Percentiles rank a stretch among this genome's conserved stretches.
Evolutionary conservation across 2,329 filamentous ascomycete species (phyloP).

Genomic region (Nigrospora sphaerica): DNA sequence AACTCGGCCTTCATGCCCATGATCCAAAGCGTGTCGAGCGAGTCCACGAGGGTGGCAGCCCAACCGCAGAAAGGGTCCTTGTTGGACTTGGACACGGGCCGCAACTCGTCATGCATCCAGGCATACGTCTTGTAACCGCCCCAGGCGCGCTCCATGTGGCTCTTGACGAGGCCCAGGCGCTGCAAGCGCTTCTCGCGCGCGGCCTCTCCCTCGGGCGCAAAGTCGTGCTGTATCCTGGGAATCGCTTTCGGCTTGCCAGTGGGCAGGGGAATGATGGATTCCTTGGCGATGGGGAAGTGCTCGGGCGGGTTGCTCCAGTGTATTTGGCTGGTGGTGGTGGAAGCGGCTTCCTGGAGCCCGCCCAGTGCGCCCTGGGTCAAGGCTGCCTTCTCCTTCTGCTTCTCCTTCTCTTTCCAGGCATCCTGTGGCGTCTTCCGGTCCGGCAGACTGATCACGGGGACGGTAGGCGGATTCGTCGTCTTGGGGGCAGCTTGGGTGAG

Average conservation of each 20-base stretch:
- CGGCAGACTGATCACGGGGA: constrained; percentile 17
- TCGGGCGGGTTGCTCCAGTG: constrained; percentile 73
- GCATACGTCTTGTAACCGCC: constrained; percentile 71
- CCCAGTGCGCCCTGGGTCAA: constrained; percentile 14
- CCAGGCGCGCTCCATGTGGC: constrained; percentile 75
- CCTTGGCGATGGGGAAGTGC: constrained; percentile 66
- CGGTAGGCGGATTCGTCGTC: constrained; percentile 11
- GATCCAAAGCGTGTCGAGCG: constrained; percentile 66
- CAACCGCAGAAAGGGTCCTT: constrained; percentile 81
- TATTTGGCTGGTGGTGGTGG: constrained; percentile 24
- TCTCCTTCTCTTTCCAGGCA: constrained; percentile 10
- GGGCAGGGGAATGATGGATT: constrained; percentile 69
- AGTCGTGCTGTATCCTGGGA: constrained; percentile 69
- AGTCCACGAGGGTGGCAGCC: constrained; percentile 62
- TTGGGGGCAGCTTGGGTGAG: constrained; percentile 16
- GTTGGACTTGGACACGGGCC: constrained; percentile 59
- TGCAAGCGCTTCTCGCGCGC: constrained; percentile 55
- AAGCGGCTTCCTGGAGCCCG: constrained; percentile 13
- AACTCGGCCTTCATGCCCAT: constrained; percentile 64
- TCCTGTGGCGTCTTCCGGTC: constrained; percentile 20
- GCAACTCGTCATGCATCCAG: constrained; percentile 81
- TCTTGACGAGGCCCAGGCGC: constrained; percentile 61
- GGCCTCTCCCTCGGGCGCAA: constrained; percentile 56
- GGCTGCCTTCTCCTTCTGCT: constrained; percentile 9
- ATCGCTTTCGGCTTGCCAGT: constrained; percentile 62